Evolutionary conservation across 495 filamentous ascomycete species (phyloP).

Genomic region (Friedmanniomyces endolithicus): DNA sequence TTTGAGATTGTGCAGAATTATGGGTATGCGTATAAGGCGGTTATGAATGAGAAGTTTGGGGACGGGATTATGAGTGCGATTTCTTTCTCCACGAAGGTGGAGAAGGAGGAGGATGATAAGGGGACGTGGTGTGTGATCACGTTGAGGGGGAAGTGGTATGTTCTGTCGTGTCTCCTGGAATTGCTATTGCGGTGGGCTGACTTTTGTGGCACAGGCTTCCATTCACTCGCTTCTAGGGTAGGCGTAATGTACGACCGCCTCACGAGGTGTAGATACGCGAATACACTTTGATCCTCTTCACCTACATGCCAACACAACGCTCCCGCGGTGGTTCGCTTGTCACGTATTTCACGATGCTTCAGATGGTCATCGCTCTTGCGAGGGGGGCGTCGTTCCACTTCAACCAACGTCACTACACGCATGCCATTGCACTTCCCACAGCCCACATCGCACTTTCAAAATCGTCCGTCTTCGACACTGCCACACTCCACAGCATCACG

Average conservation of each 20-base stretch:
- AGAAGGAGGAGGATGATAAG: conserved; percentile 84
- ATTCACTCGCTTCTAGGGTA: conserved; percentile 29
- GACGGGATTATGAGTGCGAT: conserved; percentile 99
- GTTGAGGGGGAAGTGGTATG: conserved; percentile 84
- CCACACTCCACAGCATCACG: neutral
- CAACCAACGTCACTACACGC: neutral
- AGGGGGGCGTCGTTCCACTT: neutral
- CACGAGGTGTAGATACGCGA: neutral
- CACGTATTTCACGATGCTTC: neutral
- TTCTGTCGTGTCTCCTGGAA: conserved; percentile 12
- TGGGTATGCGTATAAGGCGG: conserved; percentile 89
- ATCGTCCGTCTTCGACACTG: neutral
- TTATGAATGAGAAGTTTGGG: conserved; percentile 97
- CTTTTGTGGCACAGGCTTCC: conserved; percentile 23
- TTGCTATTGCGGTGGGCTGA: neutral
- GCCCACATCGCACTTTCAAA: neutral
- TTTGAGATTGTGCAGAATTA: conserved; percentile 99
- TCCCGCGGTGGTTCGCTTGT: neutral
- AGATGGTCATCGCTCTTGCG: neutral
- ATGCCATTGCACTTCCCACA: neutral
- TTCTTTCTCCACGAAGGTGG: conserved; percentile 80
- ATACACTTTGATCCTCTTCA: too few relatives aligned
- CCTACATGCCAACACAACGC: neutral
- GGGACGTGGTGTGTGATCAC: conserved; percentile 89
- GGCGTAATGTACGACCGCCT: neutral